Conservation (phyloP, 495 filamentous ascomycete genomes). For the Penicillium turbatum region DNA sequence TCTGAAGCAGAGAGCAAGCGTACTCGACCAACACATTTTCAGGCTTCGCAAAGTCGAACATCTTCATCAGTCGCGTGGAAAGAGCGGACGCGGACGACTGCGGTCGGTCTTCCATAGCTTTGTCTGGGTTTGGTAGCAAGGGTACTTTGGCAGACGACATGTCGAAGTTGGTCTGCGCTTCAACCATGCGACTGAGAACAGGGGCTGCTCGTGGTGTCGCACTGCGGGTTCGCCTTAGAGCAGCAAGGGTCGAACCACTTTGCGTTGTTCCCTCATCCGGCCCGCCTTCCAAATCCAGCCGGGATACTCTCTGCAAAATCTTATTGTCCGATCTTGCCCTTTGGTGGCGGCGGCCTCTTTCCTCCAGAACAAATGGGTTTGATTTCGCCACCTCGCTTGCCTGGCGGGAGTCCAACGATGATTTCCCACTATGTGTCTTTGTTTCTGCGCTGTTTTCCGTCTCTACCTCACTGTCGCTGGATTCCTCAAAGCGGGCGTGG, state of each 20-base stretch:
- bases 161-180: constrained; percentile 68
- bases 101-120: constrained; percentile 20
- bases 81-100: constrained; percentile 42
- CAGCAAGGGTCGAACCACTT: constrained; percentile 15
- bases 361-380: constrained; percentile 11
- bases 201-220: constrained; percentile 56
- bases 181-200: constrained; percentile 76
- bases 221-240: constrained; percentile 31
- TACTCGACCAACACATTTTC: constrained; percentile 92
- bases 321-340: constrained; percentile 59
- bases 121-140: constrained; percentile 16
- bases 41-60: constrained; percentile 77
- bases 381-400: not conserved
- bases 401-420: constrained; percentile 8
- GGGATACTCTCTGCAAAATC: constrained; percentile 55
- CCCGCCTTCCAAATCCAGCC: constrained; percentile 41
- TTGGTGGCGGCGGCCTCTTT: constrained; percentile 45
- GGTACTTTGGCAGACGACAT: constrained; percentile 21
- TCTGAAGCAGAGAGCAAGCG: constrained; percentile 90
- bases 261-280: constrained; percentile 18
- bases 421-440: not conserved
- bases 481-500: constrained; percentile 74
- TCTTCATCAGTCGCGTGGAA: constrained; percentile 70
- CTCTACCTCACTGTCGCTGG: constrained; percentile 74
- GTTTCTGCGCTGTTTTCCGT: constrained; percentile 24